Base-by-base conservation (phyloP, 768 basidiomycete species). In the Crepidotus variabilis region DNA sequence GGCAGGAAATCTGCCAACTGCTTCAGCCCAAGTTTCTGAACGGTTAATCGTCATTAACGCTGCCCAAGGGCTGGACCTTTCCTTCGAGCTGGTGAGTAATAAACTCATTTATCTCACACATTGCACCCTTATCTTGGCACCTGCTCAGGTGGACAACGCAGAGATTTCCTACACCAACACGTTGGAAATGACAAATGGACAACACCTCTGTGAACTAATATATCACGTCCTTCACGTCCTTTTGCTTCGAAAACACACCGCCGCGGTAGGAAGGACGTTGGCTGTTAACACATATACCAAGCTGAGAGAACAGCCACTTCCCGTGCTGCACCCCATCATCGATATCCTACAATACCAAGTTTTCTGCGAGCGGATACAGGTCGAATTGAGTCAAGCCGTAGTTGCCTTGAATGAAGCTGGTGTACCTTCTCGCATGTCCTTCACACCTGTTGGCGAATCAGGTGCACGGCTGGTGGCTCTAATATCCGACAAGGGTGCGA, bases 281-380 rank as follows among this genome's bases (percentile, higher is more conserved):
- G 60, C 65, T 28, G 62, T 60, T n/a, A 68, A 64, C 23, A 23
- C 56, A 24, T 28, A 28, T 28, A 47, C 46, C 23, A 47, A 57
- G 21, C 14, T 21, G 16, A 5, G 4, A 3, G 51, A 57, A 34
- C 28, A 43, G 16, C 34, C 52, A n/a, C 79, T 82, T 14, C 75
- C 76, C 2, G 69, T 92, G 35, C 77, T 94, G 14, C 87, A 86
- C 39, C 88, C 88, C 0, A 75, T 92, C 59, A 85, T 92, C 58
- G 90, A 92, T 65, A 62, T 92, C 28, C 69, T 93, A 43, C 92
- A 92, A 69, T 94, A 93, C 65, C 81, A 82, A 62, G 81, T 82
- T 22, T 92, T 94, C 67, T 88, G 87, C 65, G 68, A 76, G 57
- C 77, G 84, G 57, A 74, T 92, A 48, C 78, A 80, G 59, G 54